These are phyloP conservation scores for Lyophyllum semitale DNA, from an alignment of 768 basidiomycete species.

Conservation along the genomic window DNA sequence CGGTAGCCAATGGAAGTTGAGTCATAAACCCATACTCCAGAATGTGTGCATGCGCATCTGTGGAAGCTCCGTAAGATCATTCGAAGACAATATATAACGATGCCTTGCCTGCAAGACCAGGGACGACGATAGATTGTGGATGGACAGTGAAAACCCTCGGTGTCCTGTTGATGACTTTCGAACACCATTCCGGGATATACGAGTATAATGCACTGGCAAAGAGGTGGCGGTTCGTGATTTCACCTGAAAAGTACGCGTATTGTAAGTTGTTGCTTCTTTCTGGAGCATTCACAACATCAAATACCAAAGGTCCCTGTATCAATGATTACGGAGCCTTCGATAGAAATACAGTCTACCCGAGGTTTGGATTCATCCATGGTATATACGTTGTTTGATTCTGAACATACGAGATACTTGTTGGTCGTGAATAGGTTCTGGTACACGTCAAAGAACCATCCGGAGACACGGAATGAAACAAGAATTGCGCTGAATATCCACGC, in stretches of 20 bases:
- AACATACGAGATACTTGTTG: conserved; percentile 58
- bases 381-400: conserved; percentile 54
- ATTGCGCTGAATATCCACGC: conserved; percentile 14
- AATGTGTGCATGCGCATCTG: conserved; percentile 83
- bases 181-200: conserved; percentile 6
- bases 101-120: conserved; percentile 66
- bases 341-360: conserved; percentile 61
- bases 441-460: conserved; percentile 13
- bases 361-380: conserved; percentile 62
- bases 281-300: not conserved
- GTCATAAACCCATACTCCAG: conserved; percentile 72
- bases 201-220: not conserved
- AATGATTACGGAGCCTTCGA: conserved; percentile 47
- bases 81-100: not conserved
- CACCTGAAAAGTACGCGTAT: conserved; percentile 12
- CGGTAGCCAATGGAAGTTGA: conserved; percentile 63
- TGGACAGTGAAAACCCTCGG: conserved; percentile 18
- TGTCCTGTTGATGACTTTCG: conserved; percentile 4
- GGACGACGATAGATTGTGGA: conserved; percentile 54
- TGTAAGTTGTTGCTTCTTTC: not conserved
- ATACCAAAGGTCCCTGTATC: conserved; percentile 52
- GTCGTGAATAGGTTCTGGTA: conserved; percentile 30
- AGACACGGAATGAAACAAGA: conserved; percentile 9
- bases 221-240: conserved; percentile 7
- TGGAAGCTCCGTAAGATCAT: not conserved